Conservation (phyloP, 129 eudicot species). For the Cynara cardunculus region DNA sequence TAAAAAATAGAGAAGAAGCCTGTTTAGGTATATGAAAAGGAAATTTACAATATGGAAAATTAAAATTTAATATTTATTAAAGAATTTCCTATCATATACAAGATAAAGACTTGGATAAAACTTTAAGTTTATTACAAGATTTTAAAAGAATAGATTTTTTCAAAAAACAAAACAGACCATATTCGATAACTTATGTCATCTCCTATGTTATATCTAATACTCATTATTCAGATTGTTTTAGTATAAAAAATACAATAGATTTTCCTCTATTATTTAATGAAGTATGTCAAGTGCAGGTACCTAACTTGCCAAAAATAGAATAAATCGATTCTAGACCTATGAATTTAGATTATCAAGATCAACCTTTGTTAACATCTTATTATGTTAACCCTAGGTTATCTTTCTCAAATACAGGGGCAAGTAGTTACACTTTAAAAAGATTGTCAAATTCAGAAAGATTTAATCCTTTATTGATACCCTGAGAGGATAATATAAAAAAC, state of each 20-base stretch:
- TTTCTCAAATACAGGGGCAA: too few relatives aligned
- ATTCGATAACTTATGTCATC: neutral
- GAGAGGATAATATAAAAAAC: too few relatives aligned
- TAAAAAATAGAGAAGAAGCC: too few relatives aligned
- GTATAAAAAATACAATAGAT: too few relatives aligned
- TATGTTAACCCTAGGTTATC: neutral
- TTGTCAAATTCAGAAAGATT: neutral
- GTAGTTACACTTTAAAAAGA: neutral
- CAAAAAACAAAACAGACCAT: neutral
- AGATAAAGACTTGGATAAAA: neutral
- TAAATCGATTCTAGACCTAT: neutral
- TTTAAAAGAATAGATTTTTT: neutral
- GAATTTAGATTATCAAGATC: neutral
- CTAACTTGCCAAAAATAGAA: neutral
- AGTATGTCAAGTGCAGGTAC: neutral
- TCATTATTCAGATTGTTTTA: too few relatives aligned
- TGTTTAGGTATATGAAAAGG: too few relatives aligned
- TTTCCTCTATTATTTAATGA: neutral
- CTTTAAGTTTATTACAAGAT: neutral
- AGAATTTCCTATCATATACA: too few relatives aligned
- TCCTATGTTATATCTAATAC: too few relatives aligned
- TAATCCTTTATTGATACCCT: neutral
- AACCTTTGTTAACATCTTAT: neutral
- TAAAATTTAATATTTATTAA: too few relatives aligned
- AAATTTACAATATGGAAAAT: too few relatives aligned